Percentiles rank a stretch among this genome's conserved stretches.
Evolutionary conservation across 2,329 filamentous ascomycete genomes (phyloP).

Genomic region (Penicillium rolfsii): DNA sequence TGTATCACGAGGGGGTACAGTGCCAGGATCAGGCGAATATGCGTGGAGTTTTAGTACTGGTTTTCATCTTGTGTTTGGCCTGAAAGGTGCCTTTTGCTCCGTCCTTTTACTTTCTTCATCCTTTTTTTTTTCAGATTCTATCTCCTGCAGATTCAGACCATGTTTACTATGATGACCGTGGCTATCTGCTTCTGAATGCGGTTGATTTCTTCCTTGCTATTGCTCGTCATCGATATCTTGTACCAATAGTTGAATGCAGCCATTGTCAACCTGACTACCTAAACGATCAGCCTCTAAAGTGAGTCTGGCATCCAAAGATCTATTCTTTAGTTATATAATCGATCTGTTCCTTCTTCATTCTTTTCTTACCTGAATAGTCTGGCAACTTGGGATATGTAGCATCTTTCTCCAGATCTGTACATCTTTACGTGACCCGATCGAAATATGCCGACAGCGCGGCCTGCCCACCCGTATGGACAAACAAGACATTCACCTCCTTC

Average conservation of each 20-base stretch:
- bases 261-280: constrained; percentile 7
- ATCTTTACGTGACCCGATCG: constrained; percentile 9
- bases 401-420: background rate
- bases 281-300: background rate
- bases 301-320: background rate
- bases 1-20: constrained; percentile 28
- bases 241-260: constrained; percentile 37
- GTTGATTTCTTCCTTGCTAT: constrained; percentile 18
- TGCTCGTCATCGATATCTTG: constrained; percentile 23
- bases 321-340: background rate
- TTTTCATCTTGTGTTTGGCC: background rate
- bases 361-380: background rate
- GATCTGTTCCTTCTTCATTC: background rate
- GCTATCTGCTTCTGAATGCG: constrained; percentile 13
- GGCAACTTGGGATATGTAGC: background rate
- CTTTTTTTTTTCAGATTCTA: constrained; percentile 17
- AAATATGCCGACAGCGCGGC: constrained; percentile 39
- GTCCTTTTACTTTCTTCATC: background rate
- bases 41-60: constrained; percentile 19
- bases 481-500: constrained; percentile 37
- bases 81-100: background rate
- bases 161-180: constrained; percentile 27
- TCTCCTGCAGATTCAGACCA: constrained; percentile 21
- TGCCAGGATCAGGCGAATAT: constrained; percentile 24
- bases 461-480: constrained; percentile 45